phyloP scores from a whole-genome alignment of 345 rosid species.

The Physaria fendleri region DNA sequence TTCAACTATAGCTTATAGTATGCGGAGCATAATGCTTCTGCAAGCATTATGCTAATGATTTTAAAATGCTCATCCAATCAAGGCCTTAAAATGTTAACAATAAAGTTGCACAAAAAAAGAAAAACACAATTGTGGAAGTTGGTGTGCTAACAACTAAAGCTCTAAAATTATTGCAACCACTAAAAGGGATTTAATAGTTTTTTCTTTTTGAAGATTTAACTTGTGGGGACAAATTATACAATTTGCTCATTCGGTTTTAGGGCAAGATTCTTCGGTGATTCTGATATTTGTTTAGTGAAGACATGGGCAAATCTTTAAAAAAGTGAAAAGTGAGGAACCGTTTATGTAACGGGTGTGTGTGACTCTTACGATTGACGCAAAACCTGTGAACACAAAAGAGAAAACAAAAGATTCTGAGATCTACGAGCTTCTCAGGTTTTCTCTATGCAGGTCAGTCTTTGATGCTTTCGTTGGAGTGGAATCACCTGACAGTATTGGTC shows the following conservation, averaged over 20 bases:
- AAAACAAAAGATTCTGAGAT: background rate
- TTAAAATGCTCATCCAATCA: too few relatives aligned
- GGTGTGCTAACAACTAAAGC: constrained; percentile 6
- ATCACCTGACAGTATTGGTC: too few relatives aligned
- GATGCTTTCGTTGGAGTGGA: too few relatives aligned
- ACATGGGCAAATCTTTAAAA: constrained; percentile 1
- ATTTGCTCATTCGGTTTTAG: background rate
- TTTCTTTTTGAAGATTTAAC: background rate
- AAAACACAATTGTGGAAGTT: background rate
- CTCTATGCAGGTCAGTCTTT: too few relatives aligned
- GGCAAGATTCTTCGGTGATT: constrained; percentile 18
- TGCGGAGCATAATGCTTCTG: too few relatives aligned
- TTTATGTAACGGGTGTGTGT: constrained; percentile 20
- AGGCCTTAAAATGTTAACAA: background rate
- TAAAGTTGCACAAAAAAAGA: background rate
- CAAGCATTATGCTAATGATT: too few relatives aligned
- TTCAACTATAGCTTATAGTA: too few relatives aligned
- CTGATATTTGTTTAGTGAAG: background rate
- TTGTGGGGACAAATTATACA: background rate
- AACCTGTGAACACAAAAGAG: constrained; percentile 19
- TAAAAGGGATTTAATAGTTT: background rate
- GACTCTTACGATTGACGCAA: constrained; percentile 17
- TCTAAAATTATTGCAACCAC: background rate
- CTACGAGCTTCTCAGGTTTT: too few relatives aligned
- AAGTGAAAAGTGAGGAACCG: constrained; percentile 17